Evolutionary conservation across 2,329 filamentous ascomycete genomes (phyloP).

Genomic region (Aspergillus versicolor): DNA sequence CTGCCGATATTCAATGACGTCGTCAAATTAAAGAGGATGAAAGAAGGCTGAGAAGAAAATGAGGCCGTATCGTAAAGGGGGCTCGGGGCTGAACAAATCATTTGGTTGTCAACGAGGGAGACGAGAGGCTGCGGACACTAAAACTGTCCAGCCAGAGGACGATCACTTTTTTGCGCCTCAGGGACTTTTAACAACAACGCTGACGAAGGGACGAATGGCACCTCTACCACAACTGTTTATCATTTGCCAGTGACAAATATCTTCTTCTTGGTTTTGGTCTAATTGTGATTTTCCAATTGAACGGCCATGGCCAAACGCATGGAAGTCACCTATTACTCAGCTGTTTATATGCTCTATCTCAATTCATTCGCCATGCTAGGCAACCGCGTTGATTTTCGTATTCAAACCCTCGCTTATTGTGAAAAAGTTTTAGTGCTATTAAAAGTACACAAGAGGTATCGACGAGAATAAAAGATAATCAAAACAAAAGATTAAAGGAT

Average conservation of each 20-base stretch:
- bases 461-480: not conserved
- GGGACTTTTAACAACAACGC: not conserved
- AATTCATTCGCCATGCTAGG: conserved; percentile 5
- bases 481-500: not conserved
- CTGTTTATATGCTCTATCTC: not conserved
- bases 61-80: not conserved
- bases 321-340: not conserved
- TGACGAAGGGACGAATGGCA: not conserved
- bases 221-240: not conserved
- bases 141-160: conserved; percentile 1
- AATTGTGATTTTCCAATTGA: not conserved
- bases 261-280: not conserved
- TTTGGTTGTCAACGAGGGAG: conserved; percentile 1
- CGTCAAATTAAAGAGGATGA: not conserved
- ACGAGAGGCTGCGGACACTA: conserved; percentile 5
- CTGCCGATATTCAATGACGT: not conserved
- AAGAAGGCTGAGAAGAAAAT: not conserved
- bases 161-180: conserved; percentile 8
- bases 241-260: not conserved
- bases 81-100: conserved; percentile 1
- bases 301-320: not conserved
- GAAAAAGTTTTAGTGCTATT: not conserved
- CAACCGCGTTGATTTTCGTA: conserved; percentile 10
- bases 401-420: conserved; percentile 2
- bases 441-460: conserved; percentile 5